A percentile compares a stretch with the other conserved stretches of the same genome.
Evolutionary conservation across 2,329 filamentous ascomycete genomes (phyloP).

Genomic region (Davidsoniella neocaledoniae): DNA sequence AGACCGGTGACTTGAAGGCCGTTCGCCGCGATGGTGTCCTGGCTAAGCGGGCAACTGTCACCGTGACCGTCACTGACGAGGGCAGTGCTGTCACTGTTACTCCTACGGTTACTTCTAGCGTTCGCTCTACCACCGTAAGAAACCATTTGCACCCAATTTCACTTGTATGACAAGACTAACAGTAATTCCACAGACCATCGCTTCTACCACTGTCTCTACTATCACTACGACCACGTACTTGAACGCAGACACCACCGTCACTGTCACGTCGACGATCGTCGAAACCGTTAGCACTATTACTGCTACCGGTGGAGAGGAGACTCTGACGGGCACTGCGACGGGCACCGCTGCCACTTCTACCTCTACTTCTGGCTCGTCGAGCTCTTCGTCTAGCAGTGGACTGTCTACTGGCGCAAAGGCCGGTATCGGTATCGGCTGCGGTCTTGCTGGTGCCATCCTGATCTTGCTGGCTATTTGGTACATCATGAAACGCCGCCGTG

Average conservation of each 20-base stretch:
- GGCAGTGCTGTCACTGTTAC: constrained; percentile 17
- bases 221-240: constrained; percentile 14
- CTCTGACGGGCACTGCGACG: constrained; percentile 20
- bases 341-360: constrained; percentile 16
- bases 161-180: background rate
- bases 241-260: constrained; percentile 24
- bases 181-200: constrained; percentile 4
- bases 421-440: constrained; percentile 26
- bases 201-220: constrained; percentile 17
- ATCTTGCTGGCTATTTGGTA: constrained; percentile 13
- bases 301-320: constrained; percentile 23
- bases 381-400: constrained; percentile 16
- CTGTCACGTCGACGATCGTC: constrained; percentile 22
- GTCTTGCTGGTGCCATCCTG: constrained; percentile 21
- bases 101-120: constrained; percentile 11
- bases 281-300: constrained; percentile 12
- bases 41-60: constrained; percentile 15
- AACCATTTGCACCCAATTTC: background rate
- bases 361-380: constrained; percentile 16
- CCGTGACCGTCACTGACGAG: constrained; percentile 20
- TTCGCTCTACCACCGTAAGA: constrained; percentile 8
- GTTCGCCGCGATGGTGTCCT: constrained; percentile 2
- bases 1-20: constrained; percentile 15
- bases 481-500: constrained; percentile 14
- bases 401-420: constrained; percentile 27